A percentile compares a stretch with the other conserved stretches of the same genome.
Evolutionary conservation across 257 asterid species (phyloP).

Genomic region (Solanum habrochaites): DNA sequence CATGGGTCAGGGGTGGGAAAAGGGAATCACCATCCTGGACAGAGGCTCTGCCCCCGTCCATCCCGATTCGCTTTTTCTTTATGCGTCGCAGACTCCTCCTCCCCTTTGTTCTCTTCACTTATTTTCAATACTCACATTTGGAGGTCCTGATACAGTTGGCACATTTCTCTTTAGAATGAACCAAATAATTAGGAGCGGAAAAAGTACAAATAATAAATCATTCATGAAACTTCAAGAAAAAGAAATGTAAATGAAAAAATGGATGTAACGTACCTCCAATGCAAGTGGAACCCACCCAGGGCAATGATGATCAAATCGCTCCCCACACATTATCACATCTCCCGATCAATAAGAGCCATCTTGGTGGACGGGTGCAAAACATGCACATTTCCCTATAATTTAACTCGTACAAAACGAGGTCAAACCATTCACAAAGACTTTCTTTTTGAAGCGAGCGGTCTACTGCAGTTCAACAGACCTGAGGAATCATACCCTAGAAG

Average conservation of each 20-base stretch:
- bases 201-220: not conserved
- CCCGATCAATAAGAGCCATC: slow-evolving; percentile 82
- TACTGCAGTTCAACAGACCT: slow-evolving; percentile 13
- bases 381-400: slow-evolving; percentile 75
- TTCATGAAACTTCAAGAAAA: not conserved
- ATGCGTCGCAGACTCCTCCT: too few relatives aligned
- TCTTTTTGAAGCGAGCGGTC: slow-evolving; percentile 39
- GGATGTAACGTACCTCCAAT: slow-evolving; percentile 45
- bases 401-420: slow-evolving; percentile 49
- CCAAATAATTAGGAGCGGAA: not conserved
- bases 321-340: slow-evolving; percentile 77
- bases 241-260: not conserved
- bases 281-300: slow-evolving; percentile 88
- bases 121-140: not conserved
- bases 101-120: too few relatives aligned
- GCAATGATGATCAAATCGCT: slow-evolving; percentile 83
- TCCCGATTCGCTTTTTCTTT: too few relatives aligned
- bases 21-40: too few relatives aligned
- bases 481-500: slow-evolving; percentile 13
- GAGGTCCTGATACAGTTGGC: not conserved
- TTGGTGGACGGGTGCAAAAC: slow-evolving; percentile 70
- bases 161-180: not conserved
- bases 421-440: slow-evolving; percentile 49
- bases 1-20: too few relatives aligned
- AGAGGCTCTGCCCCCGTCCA: too few relatives aligned